Percentiles rank a stretch among this genome's conserved stretches.
Evolutionary conservation across 2,329 filamentous ascomycete species (phyloP).

Genomic region (Penicillium sp.): DNA sequence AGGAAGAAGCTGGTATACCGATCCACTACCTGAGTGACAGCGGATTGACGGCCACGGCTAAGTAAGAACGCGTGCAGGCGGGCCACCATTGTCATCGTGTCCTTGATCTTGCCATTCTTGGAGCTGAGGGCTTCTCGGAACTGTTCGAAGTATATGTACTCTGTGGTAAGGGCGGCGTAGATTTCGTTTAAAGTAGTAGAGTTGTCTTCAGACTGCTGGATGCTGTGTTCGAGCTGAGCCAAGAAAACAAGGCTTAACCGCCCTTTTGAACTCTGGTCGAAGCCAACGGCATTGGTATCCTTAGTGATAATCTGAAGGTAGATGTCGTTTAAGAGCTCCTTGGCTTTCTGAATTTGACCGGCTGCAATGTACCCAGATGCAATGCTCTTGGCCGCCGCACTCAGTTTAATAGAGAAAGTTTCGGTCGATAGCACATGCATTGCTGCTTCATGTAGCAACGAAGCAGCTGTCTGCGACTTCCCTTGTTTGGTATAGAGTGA

Average conservation of each 20-base stretch:
- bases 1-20: slow-evolving; percentile 34
- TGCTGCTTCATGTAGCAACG: slow-evolving; percentile 34
- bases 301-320: slow-evolving; percentile 40
- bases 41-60: slow-evolving; percentile 20
- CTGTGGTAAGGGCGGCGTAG: slow-evolving; percentile 44
- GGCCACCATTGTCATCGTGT: slow-evolving; percentile 34
- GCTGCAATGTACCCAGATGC: slow-evolving; percentile 36
- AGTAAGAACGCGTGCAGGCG: slow-evolving; percentile 35
- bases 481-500: slow-evolving; percentile 33
- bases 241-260: slow-evolving; percentile 44
- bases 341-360: slow-evolving; percentile 32
- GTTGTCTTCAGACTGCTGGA: slow-evolving; percentile 21
- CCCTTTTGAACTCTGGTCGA: slow-evolving; percentile 34
- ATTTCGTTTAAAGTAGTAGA: slow-evolving; percentile 40
- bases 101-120: slow-evolving; percentile 37
- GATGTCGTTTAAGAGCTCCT: slow-evolving; percentile 35
- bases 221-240: slow-evolving; percentile 44
- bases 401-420: slow-evolving; percentile 28
- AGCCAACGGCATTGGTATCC: slow-evolving; percentile 24
- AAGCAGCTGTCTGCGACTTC: slow-evolving; percentile 28
- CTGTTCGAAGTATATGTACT: slow-evolving; percentile 41
- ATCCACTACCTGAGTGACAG: slow-evolving; percentile 27
- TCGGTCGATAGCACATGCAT: slow-evolving; percentile 34
- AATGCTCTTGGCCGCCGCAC: slow-evolving; percentile 35
- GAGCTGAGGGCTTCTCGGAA: slow-evolving; percentile 37